Percentiles rank a stretch among this genome's conserved stretches.
Evolutionary conservation across 208 protist genomes (phyloP).

Genomic region (Crithidia sp.): DNA sequence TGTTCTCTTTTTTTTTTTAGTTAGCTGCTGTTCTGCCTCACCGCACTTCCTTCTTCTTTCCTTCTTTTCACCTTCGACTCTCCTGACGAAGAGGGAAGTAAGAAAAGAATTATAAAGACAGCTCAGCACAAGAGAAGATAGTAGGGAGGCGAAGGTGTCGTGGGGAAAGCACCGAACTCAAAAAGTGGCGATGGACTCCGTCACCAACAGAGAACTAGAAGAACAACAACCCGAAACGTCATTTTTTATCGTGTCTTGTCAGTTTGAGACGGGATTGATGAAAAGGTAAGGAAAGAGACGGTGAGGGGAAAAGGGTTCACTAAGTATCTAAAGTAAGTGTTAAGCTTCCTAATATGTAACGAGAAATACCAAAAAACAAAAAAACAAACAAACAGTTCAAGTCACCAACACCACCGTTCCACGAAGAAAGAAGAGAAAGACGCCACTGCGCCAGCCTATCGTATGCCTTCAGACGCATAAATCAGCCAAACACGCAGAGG

Average conservation of each 20-base stretch:
- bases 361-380: conserved; percentile 10
- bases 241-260: too few relatives aligned
- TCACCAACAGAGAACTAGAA: too few relatives aligned
- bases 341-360: conserved; percentile 24
- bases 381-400: conserved; percentile 22
- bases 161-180: too few relatives aligned
- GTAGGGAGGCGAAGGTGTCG: too few relatives aligned
- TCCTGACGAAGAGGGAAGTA: not conserved
- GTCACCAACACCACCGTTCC: too few relatives aligned
- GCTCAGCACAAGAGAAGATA: too few relatives aligned
- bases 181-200: too few relatives aligned
- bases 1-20: conserved; percentile 3
- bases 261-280: not conserved
- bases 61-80: not conserved
- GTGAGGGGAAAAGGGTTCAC: conserved; percentile 11
- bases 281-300: not conserved
- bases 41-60: not conserved
- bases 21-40: not conserved
- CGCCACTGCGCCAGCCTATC: too few relatives aligned
- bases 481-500: not conserved
- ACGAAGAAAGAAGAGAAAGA: too few relatives aligned
- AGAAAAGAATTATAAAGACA: not conserved
- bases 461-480: too few relatives aligned
- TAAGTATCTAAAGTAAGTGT: conserved; percentile 25
- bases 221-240: too few relatives aligned